Evolutionary conservation across 345 rosid genomes (phyloP).

Genomic region (Gossypium turneri): DNA sequence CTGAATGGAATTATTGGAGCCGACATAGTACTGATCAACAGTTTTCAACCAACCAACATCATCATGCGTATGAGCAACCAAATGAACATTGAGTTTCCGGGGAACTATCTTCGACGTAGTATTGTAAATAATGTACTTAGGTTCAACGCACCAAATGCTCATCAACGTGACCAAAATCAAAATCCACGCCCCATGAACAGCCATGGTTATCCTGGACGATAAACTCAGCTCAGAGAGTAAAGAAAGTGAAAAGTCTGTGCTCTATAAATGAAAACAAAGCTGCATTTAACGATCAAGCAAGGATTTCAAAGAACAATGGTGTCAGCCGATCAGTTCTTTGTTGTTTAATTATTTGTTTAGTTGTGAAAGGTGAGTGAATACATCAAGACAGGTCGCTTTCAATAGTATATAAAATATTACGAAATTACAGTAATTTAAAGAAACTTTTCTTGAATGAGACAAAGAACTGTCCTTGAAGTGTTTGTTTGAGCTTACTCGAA

Average conservation of each 20-base stretch:
- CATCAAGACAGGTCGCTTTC: neutral
- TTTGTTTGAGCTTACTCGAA: too few species aligned
- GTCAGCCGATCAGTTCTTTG: neutral
- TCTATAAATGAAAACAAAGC: neutral
- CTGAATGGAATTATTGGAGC: slow-evolving; percentile 59
- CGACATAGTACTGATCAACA: slow-evolving; percentile 55
- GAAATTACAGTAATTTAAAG: neutral
- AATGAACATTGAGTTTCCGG: slow-evolving; percentile 54
- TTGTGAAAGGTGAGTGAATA: neutral
- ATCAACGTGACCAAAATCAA: slow-evolving; percentile 22
- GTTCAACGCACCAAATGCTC: slow-evolving; percentile 25
- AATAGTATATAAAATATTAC: neutral
- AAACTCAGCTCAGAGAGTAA: too few species aligned
- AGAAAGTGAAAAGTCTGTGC: neutral
- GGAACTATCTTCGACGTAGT: slow-evolving; percentile 36
- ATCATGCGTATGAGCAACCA: slow-evolving; percentile 54
- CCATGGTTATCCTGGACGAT: slow-evolving; percentile 19
- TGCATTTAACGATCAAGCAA: neutral
- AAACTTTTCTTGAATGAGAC: too few species aligned
- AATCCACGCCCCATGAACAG: slow-evolving; percentile 20
- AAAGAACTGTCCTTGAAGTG: too few species aligned
- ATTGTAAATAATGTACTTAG: slow-evolving; percentile 39
- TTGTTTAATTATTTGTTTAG: neutral
- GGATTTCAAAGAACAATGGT: neutral
- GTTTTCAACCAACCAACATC: slow-evolving; percentile 67